These are phyloP conservation scores for Grosmannia huntii DNA, from an alignment of 2,329 filamentous ascomycete species.

Conservation along the genomic window DNA sequence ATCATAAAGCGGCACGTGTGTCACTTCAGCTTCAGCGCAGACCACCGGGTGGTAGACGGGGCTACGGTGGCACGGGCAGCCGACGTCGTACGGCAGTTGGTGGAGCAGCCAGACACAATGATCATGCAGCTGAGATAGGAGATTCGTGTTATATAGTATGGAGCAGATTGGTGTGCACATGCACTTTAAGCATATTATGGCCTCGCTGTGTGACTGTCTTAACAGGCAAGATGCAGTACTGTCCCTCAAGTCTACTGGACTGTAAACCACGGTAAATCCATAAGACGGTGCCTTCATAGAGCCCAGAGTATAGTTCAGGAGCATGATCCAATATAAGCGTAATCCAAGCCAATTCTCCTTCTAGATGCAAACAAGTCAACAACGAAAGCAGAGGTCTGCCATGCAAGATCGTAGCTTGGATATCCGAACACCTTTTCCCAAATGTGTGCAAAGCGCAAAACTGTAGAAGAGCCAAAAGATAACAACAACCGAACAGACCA, in stretches of 20 bases:
- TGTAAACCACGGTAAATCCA: background rate
- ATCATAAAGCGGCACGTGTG: constrained; percentile 68
- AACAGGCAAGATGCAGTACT: background rate
- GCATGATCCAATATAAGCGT: background rate
- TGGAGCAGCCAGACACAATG: constrained; percentile 83
- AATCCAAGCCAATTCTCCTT: background rate
- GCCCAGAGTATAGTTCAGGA: background rate
- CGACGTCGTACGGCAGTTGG: constrained; percentile 60
- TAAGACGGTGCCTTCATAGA: background rate
- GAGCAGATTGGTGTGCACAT: background rate
- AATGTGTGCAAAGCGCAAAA: background rate
- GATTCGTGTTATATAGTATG: background rate
- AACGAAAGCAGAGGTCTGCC: background rate
- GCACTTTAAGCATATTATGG: background rate
- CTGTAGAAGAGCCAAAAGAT: background rate
- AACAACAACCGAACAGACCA: background rate
- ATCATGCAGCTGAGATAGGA: constrained; percentile 60
- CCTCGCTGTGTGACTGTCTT: background rate
- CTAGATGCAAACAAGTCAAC: background rate
- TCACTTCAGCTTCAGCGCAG: constrained; percentile 93
- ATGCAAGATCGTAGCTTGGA: background rate
- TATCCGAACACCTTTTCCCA: background rate
- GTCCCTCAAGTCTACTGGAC: too few relatives aligned
- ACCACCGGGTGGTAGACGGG: constrained; percentile 88
- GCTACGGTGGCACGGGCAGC: constrained; percentile 89